Conservation (phyloP, 1,284 basidiomycete genomes). For the Sparassis latifolia region DNA sequence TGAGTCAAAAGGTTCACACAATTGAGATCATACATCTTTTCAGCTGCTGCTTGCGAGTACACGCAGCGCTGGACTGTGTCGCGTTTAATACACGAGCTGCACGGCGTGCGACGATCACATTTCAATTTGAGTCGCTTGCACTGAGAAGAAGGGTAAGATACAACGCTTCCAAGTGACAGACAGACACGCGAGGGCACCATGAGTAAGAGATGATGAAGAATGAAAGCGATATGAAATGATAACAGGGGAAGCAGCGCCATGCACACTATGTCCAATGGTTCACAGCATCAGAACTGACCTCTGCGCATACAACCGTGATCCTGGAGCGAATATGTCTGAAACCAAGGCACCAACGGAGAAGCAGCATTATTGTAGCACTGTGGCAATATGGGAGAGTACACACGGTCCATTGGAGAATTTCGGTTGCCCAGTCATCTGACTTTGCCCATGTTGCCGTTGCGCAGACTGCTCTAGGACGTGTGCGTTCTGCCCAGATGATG, state of each 20-base stretch:
- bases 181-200: not conserved
- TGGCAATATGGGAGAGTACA: constrained; percentile 11
- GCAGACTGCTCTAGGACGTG: not conserved
- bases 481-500: not conserved
- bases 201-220: not conserved
- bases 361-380: not conserved
- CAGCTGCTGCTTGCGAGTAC: constrained; percentile 73
- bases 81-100: constrained; percentile 69
- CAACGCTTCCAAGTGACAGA: not conserved
- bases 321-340: constrained; percentile 67
- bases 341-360: not conserved
- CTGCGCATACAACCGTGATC: constrained; percentile 76
- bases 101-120: constrained; percentile 71
- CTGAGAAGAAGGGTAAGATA: constrained; percentile 28
- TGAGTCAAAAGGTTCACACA: not conserved
- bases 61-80: constrained; percentile 66
- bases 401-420: constrained; percentile 27
- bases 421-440: constrained; percentile 4
- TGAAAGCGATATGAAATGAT: not conserved
- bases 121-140: constrained; percentile 80
- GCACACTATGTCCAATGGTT: not conserved
- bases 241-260: not conserved
- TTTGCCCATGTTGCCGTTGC: not conserved
- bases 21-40: constrained; percentile 60
- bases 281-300: constrained; percentile 38